Percentiles rank a stretch among this genome's conserved stretches.
Conservation (phyloP, 805 yeast genomes). For the Saturnispora galanensis region DNA sequence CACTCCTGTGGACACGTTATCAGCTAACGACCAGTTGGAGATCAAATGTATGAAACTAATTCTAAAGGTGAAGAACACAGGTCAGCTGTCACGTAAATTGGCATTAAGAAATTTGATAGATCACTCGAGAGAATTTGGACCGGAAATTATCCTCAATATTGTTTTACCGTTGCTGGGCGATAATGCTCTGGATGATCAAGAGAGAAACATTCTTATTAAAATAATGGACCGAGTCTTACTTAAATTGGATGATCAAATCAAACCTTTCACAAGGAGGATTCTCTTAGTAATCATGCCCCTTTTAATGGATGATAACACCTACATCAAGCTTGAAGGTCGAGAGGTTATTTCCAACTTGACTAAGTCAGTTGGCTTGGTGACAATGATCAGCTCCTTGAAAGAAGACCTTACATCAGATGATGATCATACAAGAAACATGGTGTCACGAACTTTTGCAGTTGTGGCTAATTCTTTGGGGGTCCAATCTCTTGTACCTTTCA, state of each 20-base stretch:
- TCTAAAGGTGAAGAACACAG: conserved; percentile 69
- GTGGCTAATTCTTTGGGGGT: conserved; percentile 75
- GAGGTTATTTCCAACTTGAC: conserved; percentile 69
- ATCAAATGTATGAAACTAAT: conserved; percentile 52
- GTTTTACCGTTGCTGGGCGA: conserved; percentile 73
- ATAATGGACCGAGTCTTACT: conserved; percentile 60
- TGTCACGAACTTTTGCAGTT: conserved; percentile 75
- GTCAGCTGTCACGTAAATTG: conserved; percentile 53
- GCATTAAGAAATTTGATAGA: conserved; percentile 62
- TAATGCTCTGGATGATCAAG: conserved; percentile 64
- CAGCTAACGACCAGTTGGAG: conserved; percentile 48
- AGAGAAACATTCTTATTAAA: conserved; percentile 73
- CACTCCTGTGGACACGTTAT: conserved; percentile 25
- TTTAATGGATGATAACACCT: conserved; percentile 66
- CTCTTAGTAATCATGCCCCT: conserved; percentile 70
- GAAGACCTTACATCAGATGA: conserved; percentile 79
- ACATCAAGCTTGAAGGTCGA: conserved; percentile 68
- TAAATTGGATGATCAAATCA: conserved; percentile 51
- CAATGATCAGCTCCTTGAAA: conserved; percentile 67
- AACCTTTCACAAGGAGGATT: conserved; percentile 68
- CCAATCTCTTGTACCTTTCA: conserved; percentile 61
- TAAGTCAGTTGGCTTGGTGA: conserved; percentile 73
- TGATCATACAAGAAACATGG: conserved; percentile 66
- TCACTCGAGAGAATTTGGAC: conserved; percentile 55
- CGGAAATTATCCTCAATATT: conserved; percentile 55